Conservation (phyloP, 345 rosid genomes). For the Stellera chamaejasme region DNA sequence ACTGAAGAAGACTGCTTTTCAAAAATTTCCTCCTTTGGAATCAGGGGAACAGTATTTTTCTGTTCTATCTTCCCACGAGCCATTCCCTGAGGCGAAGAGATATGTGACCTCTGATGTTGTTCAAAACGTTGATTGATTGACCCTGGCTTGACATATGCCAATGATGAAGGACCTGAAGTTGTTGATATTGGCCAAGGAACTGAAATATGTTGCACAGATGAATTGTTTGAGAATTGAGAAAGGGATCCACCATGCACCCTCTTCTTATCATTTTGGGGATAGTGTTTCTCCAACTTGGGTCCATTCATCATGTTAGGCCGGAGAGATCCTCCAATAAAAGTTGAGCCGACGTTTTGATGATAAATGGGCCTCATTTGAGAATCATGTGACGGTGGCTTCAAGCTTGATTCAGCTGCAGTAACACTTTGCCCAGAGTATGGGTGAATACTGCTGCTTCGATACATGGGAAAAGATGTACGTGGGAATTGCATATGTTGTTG, state of each 20-base stretch:
- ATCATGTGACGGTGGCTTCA: slow-evolving; percentile 64
- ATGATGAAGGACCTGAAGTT: slow-evolving; percentile 26
- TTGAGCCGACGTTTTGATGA: slow-evolving; percentile 43
- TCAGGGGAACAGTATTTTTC: slow-evolving; percentile 34
- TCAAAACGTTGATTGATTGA: slow-evolving; percentile 49
- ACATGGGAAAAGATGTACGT: slow-evolving; percentile 53
- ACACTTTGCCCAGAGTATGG: slow-evolving; percentile 47
- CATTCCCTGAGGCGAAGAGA: slow-evolving; percentile 21
- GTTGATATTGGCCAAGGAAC: slow-evolving; percentile 49
- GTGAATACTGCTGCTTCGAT: slow-evolving; percentile 49
- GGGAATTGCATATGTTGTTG: slow-evolving; percentile 68
- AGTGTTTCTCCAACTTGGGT: slow-evolving; percentile 66
- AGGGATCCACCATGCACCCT: slow-evolving; percentile 44
- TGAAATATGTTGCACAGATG: slow-evolving; percentile 40
- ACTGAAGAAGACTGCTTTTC: slow-evolving; percentile 59
- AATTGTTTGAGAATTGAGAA: slow-evolving; percentile 40
- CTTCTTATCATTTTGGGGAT: slow-evolving; percentile 36
- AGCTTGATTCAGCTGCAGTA: slow-evolving; percentile 39
- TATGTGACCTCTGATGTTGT: slow-evolving; percentile 34
- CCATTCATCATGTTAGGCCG: slow-evolving; percentile 39
- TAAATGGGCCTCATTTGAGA: slow-evolving; percentile 55
- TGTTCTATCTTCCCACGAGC: slow-evolving; percentile 34
- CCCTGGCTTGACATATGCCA: slow-evolving; percentile 56
- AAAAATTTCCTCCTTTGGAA: slow-evolving; percentile 40
- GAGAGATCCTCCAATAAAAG: slow-evolving; percentile 43